Base-by-base conservation (phyloP, 2,329 filamentous ascomycete species). In the Coniochaeta ligniaria region DNA sequence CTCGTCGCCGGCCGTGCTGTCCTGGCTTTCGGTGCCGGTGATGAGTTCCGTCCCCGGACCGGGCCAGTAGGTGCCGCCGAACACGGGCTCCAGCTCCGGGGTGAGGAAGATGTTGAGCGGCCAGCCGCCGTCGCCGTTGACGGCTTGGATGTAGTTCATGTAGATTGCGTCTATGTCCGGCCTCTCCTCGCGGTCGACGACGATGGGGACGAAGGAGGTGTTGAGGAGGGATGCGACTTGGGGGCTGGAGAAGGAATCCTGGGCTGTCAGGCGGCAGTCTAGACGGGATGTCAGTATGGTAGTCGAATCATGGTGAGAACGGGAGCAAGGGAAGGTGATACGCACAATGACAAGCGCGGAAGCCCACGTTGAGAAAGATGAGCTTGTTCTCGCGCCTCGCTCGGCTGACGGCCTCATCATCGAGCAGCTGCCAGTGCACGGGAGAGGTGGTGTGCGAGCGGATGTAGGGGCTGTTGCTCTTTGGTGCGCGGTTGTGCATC, bases 141-240 rank as follows among this genome's bases (percentile, higher is more conserved):
- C 94, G 1, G 94, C 94, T 72, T 97, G 92, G 45, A 96, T 89
- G 73, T 96, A 99, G 77, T 96, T 96, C 92, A 97, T 97, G 74
- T 98, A 98, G 65, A 98, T 93, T 63, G 90, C 87, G 71, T 99
- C 95, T 65, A 98, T 86, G 71, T 98, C 93, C 9, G 94, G 94
- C 28, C 94, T 87, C 75, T 96, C 92, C 75, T 99, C 95, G 62
- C 93, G 86, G 74, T 99, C 95, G 69, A 98, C 85, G 68, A 97
- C 90, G 72, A 98, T 87, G 4, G 95, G 94, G 52, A 99, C 86
- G 73, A 98, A 99, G 61, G 86, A 84, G 63, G 88, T 81, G 77
- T 98, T 99, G 38, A 99, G 81, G 61, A 96, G 81, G 26, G 84
- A 77, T 17, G 95, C 92, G 63, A 96, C 88, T 64, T 92, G 86